phyloP scores from a whole-genome alignment of 2,329 filamentous ascomycete species.

The Colletotrichum cuscutae region DNA sequence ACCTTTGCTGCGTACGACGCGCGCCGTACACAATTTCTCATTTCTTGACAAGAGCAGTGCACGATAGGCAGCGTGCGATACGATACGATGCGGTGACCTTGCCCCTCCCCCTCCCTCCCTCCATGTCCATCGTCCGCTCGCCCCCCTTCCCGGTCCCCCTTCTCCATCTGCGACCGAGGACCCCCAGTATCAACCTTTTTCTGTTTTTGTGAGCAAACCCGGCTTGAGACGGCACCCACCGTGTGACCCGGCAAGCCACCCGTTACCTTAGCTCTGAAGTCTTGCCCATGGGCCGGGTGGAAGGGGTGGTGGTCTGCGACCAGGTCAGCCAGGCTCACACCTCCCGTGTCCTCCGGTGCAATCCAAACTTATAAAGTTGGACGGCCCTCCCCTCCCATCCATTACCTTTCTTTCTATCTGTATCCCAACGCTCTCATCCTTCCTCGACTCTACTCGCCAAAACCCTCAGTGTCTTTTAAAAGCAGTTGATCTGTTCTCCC shows the following conservation, averaged over 20 bases:
- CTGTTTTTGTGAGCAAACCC: background rate
- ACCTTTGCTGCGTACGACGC: constrained; percentile 7
- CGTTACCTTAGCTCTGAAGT: background rate
- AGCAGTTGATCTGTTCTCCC: constrained; percentile 25
- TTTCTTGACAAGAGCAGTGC: background rate
- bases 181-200: background rate
- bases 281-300: background rate
- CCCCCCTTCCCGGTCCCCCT: background rate
- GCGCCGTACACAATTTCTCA: background rate
- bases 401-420: too few relatives aligned
- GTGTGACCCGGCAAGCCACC: background rate
- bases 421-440: constrained; percentile 18
- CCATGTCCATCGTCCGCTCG: too few relatives aligned
- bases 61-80: background rate
- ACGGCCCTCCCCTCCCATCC: background rate
- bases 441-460: background rate
- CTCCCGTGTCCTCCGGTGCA: background rate
- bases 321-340: constrained; percentile 9
- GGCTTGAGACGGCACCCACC: constrained; percentile 5
- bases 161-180: background rate
- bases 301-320: background rate
- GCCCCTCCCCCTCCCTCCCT: background rate
- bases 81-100: background rate
- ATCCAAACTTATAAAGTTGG: constrained; percentile 28
- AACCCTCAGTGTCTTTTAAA: background rate